Evolutionary conservation across 257 asterid genomes (phyloP), one percentile per base, ranked within the genome.

Genomic region (Thymus mandschuricus): DNA sequence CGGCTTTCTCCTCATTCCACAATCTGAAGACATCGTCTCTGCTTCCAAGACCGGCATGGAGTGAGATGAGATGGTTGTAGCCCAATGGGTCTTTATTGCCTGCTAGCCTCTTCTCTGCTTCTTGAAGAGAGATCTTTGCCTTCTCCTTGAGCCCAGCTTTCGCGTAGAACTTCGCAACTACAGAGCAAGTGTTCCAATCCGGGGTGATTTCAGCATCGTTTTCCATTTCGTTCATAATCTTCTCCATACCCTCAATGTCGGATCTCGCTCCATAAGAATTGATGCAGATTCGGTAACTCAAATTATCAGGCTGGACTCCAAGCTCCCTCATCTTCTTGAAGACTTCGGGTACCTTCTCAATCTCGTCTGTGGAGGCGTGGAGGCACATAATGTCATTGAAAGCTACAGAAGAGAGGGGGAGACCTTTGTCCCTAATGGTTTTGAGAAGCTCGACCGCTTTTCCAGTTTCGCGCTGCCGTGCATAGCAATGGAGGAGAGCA

Each of bases 401-500:
- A 70, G 81, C 80, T 68, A 84, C 75, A 15, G 87, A 60, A 56
- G 97, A 75, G 58, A 85, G 71, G 66, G 76, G 34, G 45, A 92
- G 35, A 33, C 94, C 92, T 74, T 81, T 81, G 64, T 86, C 96
- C 65, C 81, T 86, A 87, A 90, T 90, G 75, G 33, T 73, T 76
- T 80, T 68, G 52, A 92, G 64, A 81, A 84, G 97, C 33, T 75
- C 8, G 21, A 84, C 61, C 45, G 91, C 88, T 80, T 71, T 85
- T 55, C 76, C 91, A 21, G 82, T 75, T 69, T 84, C 80, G 60
- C 77, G 83, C 69, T 86, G 88, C 12, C 90, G 86, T 58, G 76
- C 91, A 63, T 88, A 92, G 65, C 97, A 89, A 81, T 92, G 98
- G 69, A 92, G 83, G 34, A 92, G 92, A 60, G 98, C 98, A 72